Conservation (phyloP, 2,329 filamentous ascomycete genomes). For the Macrophomina phaseolina region DNA sequence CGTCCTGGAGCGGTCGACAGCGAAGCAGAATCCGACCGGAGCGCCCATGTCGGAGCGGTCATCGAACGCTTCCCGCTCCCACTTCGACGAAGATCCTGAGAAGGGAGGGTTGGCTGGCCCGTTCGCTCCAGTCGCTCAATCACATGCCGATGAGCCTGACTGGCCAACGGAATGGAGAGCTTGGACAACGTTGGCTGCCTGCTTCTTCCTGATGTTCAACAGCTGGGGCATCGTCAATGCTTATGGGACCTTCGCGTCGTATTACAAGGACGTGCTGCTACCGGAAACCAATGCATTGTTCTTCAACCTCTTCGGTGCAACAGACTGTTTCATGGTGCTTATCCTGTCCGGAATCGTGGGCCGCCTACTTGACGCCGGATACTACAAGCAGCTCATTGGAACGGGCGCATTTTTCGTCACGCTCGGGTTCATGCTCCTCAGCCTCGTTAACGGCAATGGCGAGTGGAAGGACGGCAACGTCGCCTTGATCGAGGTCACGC, state of each 20-base stretch:
- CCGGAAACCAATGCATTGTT: slow-evolving; percentile 46
- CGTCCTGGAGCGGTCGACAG: background rate
- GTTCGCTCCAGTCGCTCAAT: background rate
- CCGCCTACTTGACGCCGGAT: slow-evolving; percentile 55
- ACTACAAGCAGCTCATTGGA: slow-evolving; percentile 47
- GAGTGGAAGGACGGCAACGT: slow-evolving; percentile 47
- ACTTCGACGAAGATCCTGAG: slow-evolving; percentile 1
- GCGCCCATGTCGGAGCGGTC: background rate
- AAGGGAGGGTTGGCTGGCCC: background rate
- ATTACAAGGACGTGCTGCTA: slow-evolving; percentile 54
- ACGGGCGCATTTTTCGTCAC: slow-evolving; percentile 51
- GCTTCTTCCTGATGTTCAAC: slow-evolving; percentile 60
- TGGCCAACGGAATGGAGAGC: slow-evolving; percentile 55
- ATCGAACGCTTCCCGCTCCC: slow-evolving; percentile 9
- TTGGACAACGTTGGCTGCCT: slow-evolving; percentile 52
- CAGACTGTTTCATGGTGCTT: slow-evolving; percentile 55
- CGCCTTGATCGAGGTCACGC: slow-evolving; percentile 52
- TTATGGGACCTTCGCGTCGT: slow-evolving; percentile 57
- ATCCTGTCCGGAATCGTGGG: slow-evolving; percentile 54
- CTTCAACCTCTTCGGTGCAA: slow-evolving; percentile 56
- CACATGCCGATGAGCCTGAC: slow-evolving; percentile 29
- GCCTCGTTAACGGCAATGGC: slow-evolving; percentile 47
- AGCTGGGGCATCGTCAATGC: slow-evolving; percentile 57
- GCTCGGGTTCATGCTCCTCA: slow-evolving; percentile 53
- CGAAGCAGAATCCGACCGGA: background rate